Evolutionary conservation across 306 rosid genomes (phyloP), one percentile per base, ranked within the genome.

Genomic region (Casuarina cunninghamiana): DNA sequence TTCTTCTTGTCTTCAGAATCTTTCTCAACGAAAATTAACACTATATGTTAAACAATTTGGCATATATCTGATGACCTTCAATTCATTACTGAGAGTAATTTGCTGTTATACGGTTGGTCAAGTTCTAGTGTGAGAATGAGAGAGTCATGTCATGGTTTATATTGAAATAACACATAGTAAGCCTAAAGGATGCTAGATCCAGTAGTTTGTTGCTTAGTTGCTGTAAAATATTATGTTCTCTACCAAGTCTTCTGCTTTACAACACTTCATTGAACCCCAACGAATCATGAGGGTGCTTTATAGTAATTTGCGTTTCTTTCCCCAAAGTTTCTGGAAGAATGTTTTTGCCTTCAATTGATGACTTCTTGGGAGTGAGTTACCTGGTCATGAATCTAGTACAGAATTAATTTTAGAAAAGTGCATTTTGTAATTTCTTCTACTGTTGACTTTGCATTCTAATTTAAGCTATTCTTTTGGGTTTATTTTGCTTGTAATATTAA

Each of bases 401-500:
- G 51, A 48, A n/a, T 55, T 55, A 55, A 2, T 39, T 3, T 45
- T 11, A 10, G 60, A 5, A 66, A 74, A 12, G 55, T 48, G 58
- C 48, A 8, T 8, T 49, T 54, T 70, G n/a, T 45, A 46, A 16
- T 55, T 53, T 73, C 19, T 80, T 66, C 46, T 53, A 45, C 53
- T 74, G 32, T 54, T 41, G 49, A 65, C 66, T 16, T 21, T 42
- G 4, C 37, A 60, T 39, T 66, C 46, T 75, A 71, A 60, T 49
- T 21, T 54, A 21, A 62, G 53, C 77, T 78, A 66, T 60, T 53
- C 21, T 55, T 4, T 17, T 48, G 39, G 71, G 73, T 73, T 45
- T 15, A 54, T 50, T 53, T 45, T 21, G 71, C 57, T 72, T 21
- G 74, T 74, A 43, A 71, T 65, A 57, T 75, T 82, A 72, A 48